Evolutionary conservation across 352 stramenopile species (phyloP).

Genomic region (Phytophthora quininea): DNA sequence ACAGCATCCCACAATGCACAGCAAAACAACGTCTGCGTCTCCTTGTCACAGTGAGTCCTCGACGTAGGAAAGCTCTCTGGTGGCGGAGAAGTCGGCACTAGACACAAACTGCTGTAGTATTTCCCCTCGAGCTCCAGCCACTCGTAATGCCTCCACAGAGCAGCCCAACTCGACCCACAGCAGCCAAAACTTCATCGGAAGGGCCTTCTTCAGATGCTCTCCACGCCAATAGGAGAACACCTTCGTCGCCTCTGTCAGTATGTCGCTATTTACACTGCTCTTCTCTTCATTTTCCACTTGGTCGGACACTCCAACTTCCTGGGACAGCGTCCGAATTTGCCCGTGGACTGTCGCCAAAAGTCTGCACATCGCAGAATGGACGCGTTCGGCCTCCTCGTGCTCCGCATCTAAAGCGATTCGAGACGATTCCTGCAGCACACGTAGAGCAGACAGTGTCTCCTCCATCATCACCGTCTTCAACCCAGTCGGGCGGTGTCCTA

Average conservation of each 20-base stretch:
- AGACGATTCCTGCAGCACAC: conserved; percentile 11
- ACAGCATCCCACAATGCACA: conserved; percentile 29
- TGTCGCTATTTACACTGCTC: background rate
- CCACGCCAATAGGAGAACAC: conserved; percentile 35
- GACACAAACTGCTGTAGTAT: background rate
- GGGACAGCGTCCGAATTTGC: conserved; percentile 8
- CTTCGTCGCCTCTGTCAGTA: conserved; percentile 8
- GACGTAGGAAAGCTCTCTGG: conserved; percentile 15
- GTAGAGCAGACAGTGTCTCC: conserved; percentile 13
- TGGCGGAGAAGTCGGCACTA: conserved; percentile 8
- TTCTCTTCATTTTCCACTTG: conserved; percentile 7
- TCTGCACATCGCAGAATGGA: conserved; percentile 14
- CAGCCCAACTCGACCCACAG: conserved; percentile 39
- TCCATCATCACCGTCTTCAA: conserved; percentile 19
- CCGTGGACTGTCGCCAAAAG: conserved; percentile 25
- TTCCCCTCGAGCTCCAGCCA: background rate
- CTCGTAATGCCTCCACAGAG: conserved; percentile 24
- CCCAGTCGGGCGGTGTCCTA: background rate
- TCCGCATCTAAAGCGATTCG: conserved; percentile 9
- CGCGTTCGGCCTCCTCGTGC: conserved; percentile 5
- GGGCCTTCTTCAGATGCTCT: conserved; percentile 13
- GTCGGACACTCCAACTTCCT: background rate
- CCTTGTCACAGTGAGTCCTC: conserved; percentile 22
- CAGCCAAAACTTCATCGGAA: conserved; percentile 32
- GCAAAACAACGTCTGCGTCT: conserved; percentile 31